Conservation (phyloP, 345 rosid species). For the Hibiscus syriacus region DNA sequence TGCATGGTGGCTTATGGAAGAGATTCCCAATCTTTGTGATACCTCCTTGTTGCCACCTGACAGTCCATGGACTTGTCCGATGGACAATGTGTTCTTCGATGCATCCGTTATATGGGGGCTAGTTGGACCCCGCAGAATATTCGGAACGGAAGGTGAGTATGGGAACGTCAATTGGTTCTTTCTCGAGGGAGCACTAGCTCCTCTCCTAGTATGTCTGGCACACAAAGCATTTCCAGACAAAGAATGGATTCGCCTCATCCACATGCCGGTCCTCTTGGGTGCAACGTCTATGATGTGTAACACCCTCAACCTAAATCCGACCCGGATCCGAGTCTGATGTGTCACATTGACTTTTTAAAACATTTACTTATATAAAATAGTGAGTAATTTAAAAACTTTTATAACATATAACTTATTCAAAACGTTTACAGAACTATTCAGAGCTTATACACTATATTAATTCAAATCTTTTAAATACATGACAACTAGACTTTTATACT, state of each 20-base stretch:
- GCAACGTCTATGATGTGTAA: conserved; percentile 57
- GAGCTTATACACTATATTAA: too few species aligned
- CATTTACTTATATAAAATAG: too few species aligned
- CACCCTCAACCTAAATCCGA: too few species aligned
- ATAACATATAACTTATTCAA: too few species aligned
- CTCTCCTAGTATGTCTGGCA: conserved; percentile 58
- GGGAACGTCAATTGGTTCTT: conserved; percentile 65
- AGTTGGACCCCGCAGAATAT: conserved; percentile 71
- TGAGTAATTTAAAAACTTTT: too few species aligned
- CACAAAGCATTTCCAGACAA: conserved; percentile 49
- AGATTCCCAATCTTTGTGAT: conserved; percentile 61
- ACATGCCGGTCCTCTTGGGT: conserved; percentile 66
- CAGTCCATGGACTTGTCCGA: conserved; percentile 76
- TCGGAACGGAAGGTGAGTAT: conserved; percentile 65
- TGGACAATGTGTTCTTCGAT: conserved; percentile 58
- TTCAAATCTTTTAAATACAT: too few species aligned
- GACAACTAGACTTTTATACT: too few species aligned
- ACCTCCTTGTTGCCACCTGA: conserved; percentile 34
- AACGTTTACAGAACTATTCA: too few species aligned
- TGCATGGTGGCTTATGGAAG: conserved; percentile 86
- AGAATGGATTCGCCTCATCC: conserved; percentile 50
- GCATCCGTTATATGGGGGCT: conserved; percentile 91
- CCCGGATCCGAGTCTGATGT: too few species aligned
- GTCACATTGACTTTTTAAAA: too few species aligned
- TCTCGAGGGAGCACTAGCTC: conserved; percentile 52